A percentile compares a stretch with the other conserved stretches of the same genome.
phyloP scores from a whole-genome alignment of 2,329 filamentous ascomycete genomes.

The Monilinia aucupariae region DNA sequence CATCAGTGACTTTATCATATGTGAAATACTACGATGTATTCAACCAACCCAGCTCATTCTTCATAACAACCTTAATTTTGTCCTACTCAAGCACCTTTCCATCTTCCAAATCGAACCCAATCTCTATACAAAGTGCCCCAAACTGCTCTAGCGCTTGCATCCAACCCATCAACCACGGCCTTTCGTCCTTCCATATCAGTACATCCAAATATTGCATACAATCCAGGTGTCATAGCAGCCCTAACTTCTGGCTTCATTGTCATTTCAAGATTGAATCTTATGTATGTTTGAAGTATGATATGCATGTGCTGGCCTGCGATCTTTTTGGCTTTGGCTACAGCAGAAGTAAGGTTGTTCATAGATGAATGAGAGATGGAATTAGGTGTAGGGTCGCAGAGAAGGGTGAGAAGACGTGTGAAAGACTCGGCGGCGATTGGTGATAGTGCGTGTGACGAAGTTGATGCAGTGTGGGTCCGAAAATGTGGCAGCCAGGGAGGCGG shows the following conservation, averaged over 20 bases:
- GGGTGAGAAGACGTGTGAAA: conserved; percentile 42
- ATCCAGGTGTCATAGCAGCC: conserved; percentile 51
- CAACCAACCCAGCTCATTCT: background rate
- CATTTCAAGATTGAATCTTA: conserved; percentile 55
- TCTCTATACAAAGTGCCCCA: conserved; percentile 53
- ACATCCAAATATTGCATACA: conserved; percentile 49
- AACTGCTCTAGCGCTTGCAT: conserved; percentile 53
- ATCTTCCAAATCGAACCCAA: conserved; percentile 38
- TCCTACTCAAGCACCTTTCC: conserved; percentile 2
- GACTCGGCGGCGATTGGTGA: conserved; percentile 42
- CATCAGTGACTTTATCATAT: background rate
- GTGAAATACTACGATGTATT: background rate
- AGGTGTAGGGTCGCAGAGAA: conserved; percentile 54
- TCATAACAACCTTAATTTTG: background rate
- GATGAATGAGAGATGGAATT: conserved; percentile 46
- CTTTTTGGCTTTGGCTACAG: conserved; percentile 55
- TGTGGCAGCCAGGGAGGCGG: conserved; percentile 37
- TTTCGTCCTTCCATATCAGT: conserved; percentile 50
- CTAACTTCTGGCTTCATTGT: conserved; percentile 46
- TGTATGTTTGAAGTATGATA: conserved; percentile 52
- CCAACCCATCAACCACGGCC: conserved; percentile 55
- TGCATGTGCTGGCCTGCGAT: conserved; percentile 59
- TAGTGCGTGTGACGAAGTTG: conserved; percentile 37
- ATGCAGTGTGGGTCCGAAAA: conserved; percentile 22
- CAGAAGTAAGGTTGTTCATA: conserved; percentile 49